Evolutionary conservation across 495 filamentous ascomycete genomes (phyloP), one percentile per base, ranked within the genome.

Genomic region (Penicillium dipodomyicola): DNA sequence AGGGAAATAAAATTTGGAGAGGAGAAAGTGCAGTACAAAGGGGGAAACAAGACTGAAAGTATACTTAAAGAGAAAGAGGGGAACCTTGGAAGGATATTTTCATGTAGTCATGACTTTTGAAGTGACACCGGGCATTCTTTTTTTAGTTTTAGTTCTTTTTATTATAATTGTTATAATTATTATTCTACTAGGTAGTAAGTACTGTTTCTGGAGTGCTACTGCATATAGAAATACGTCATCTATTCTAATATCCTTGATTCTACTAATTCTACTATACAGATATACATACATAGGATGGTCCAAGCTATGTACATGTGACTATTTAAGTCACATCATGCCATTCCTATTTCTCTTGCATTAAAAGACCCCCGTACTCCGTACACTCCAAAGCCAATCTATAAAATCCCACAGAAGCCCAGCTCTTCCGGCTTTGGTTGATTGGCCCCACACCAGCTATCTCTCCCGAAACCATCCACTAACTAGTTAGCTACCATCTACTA

Each of bases 11-110:
- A 43, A 30, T 5, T 23, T 14, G 19, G 22, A 46, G 40, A 58
- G 9, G 48, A 40, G 43, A 49, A 50, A 43, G 11, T 35, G 9
- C 46, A 47, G 55, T 49, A 57, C 49, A 57, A 56, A 44, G 62
- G 48, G 35, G 55, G 45, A 25, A 57, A 54, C 23, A 54, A 52
- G 12, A 22, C 22, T 22, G 55, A 33, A 41, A 40, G 44, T 52
- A 52, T 52, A 52, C 35, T 44, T 52, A 55, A 58, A 41, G 32
- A 54, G 33, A 56, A 63, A 54, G 59, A 56, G 54, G 61, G 65
- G 56, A n/a, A n/a, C n/a, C n/a, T n/a, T n/a, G n/a, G n/a, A 56
- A 46, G 14, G 20, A 20, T 20, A 2, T 27, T 57, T 27, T 57
- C 30, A 49, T 57, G 50, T 29, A 48, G 33, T 52, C 53, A 44